Evolutionary conservation across 768 basidiomycete genomes (phyloP).

Genomic region (Phaeolepiota aurea): DNA sequence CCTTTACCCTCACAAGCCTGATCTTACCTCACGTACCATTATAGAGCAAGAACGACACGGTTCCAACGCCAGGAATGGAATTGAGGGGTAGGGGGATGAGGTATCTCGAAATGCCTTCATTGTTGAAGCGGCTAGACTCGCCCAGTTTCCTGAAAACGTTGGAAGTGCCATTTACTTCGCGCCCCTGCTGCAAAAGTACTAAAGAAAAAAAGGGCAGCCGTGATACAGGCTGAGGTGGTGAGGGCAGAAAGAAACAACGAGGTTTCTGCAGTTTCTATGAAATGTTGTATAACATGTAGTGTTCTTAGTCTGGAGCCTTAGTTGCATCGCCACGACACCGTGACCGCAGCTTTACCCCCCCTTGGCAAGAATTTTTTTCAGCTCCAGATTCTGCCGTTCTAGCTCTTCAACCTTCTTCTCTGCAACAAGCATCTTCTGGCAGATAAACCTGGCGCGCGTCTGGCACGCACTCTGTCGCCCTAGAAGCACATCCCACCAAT

Average conservation of each 20-base stretch:
- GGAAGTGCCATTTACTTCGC: conserved; percentile 21
- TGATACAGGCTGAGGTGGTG: too few relatives aligned
- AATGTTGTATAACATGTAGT: too few relatives aligned
- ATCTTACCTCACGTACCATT: conserved; percentile 26
- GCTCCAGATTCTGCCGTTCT: conserved; percentile 61
- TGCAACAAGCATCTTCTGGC: conserved; percentile 67
- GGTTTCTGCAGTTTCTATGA: too few relatives aligned
- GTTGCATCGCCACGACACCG: not conserved
- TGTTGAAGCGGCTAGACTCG: conserved; percentile 35
- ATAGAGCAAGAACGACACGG: conserved; percentile 49
- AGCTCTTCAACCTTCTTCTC: conserved; percentile 59
- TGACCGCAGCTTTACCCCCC: conserved; percentile 20
- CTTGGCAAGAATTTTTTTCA: conserved; percentile 52
- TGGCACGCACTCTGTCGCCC: conserved; percentile 43
- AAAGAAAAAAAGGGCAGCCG: too few relatives aligned
- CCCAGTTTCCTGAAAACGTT: conserved; percentile 35
- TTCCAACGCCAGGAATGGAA: conserved; percentile 57
- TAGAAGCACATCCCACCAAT: conserved; percentile 22
- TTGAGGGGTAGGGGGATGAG: conserved; percentile 61
- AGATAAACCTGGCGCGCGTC: conserved; percentile 56
- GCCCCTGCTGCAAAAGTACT: conserved; percentile 12
- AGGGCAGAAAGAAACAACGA: too few relatives aligned
- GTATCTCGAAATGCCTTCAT: conserved; percentile 44
- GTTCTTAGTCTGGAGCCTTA: not conserved
- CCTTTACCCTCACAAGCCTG: conserved; percentile 22